These are phyloP conservation scores for Leucocoprinus gongylophorus DNA, from an alignment of 1,284 basidiomycete genomes.

Conservation along the genomic window DNA sequence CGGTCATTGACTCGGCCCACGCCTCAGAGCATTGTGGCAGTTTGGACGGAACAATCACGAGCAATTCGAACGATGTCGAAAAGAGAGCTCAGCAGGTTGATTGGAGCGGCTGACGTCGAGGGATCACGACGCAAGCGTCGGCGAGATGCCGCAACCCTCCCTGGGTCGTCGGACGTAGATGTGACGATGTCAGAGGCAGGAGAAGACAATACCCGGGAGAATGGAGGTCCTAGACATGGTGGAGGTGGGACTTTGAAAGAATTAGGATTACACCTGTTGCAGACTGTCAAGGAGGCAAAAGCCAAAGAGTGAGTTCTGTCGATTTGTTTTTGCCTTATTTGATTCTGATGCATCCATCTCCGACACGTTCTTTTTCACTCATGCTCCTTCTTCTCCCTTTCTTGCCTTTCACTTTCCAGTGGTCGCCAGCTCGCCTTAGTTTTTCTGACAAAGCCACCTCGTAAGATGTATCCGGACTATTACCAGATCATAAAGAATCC, in stretches of 20 bases:
- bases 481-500: constrained; percentile 70
- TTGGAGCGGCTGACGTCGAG: constrained; percentile 43
- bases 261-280: constrained; percentile 62
- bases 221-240: constrained; percentile 20
- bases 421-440: constrained; percentile 61
- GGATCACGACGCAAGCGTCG: constrained; percentile 64
- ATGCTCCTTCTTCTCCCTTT: constrained; percentile 25
- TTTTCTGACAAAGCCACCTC: constrained; percentile 75
- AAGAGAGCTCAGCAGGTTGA: constrained; percentile 51
- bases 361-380: constrained; percentile 24
- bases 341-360: constrained; percentile 25
- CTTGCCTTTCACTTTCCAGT: constrained; percentile 31
- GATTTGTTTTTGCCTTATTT: constrained; percentile 32
- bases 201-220: constrained; percentile 19
- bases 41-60: background rate
- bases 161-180: constrained; percentile 33
- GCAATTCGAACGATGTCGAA: constrained; percentile 45
- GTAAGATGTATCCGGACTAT: constrained; percentile 85
- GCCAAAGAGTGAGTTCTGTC: constrained; percentile 72
- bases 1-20: constrained; percentile 15
- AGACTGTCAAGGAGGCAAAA: constrained; percentile 68
- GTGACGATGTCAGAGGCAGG: constrained; percentile 29
- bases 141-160: constrained; percentile 37
- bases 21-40: background rate
- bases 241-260: constrained; percentile 38